Percentiles rank a stretch among this genome's conserved stretches.
phyloP scores from a whole-genome alignment of 2,329 filamentous ascomycete genomes.

The Colletotrichum liriopes region DNA sequence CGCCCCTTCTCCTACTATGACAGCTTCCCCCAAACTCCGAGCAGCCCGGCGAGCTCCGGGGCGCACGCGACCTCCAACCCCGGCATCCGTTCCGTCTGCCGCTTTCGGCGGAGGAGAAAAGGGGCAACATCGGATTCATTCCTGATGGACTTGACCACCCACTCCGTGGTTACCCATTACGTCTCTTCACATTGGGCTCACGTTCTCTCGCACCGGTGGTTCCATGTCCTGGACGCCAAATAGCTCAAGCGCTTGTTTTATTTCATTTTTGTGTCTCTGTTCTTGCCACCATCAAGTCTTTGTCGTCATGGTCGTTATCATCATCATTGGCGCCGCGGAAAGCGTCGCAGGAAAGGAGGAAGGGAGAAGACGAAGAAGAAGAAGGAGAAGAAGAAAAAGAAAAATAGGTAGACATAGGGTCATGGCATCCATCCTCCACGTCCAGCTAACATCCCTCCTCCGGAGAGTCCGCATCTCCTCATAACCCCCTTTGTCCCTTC shows the following conservation, averaged over 20 bases:
- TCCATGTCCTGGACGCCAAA: background rate
- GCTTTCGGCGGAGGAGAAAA: background rate
- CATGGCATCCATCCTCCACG: background rate
- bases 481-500: background rate
- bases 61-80: background rate
- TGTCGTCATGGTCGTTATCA: constrained; percentile 34
- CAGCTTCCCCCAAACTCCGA: background rate
- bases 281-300: constrained; percentile 24
- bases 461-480: background rate
- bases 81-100: background rate
- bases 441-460: background rate
- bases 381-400: background rate
- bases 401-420: background rate
- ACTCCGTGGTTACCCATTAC: no score
- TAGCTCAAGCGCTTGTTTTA: constrained; percentile 15
- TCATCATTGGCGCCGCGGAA: constrained; percentile 27
- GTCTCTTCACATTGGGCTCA: background rate
- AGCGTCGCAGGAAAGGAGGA: constrained; percentile 6
- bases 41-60: constrained; percentile 20
- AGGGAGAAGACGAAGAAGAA: background rate
- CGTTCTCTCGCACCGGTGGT: background rate
- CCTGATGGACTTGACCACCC: background rate
- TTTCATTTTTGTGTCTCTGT: background rate
- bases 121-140: background rate
- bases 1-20: background rate